Percentiles rank a stretch among this genome's conserved stretches.
These are phyloP conservation scores for Wallacemonas sp. DNA, from an alignment of 208 protist species.

Conservation along the genomic window DNA sequence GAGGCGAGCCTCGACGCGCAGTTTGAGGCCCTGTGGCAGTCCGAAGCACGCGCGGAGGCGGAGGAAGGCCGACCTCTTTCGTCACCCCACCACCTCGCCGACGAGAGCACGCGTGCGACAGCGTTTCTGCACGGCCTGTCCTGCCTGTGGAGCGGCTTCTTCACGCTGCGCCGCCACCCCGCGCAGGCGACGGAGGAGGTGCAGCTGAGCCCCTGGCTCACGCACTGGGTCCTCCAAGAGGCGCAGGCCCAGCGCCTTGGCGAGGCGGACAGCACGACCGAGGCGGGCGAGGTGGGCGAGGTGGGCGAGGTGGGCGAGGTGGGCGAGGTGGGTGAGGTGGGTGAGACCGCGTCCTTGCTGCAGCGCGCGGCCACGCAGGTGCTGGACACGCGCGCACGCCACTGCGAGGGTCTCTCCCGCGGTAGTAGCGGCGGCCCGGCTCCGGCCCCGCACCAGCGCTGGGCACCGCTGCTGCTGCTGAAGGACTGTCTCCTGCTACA, in stretches of 20 bases:
- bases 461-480: constrained; percentile 35
- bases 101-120: too few species aligned
- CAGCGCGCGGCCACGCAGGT: not conserved
- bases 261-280: not conserved
- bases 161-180: not conserved
- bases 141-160: constrained; percentile 11
- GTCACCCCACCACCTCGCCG: too few species aligned
- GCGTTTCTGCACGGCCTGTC: not conserved
- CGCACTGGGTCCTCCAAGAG: not conserved
- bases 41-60: not conserved
- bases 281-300: not conserved
- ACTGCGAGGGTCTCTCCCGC: not conserved
- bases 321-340: not conserved
- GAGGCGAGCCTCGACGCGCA: too few species aligned
- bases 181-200: not conserved
- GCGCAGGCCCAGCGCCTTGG: not conserved
- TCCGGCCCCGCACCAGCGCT: constrained; percentile 14
- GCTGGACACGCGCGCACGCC: not conserved
- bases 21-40: constrained; percentile 1
- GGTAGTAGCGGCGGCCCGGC: too few species aligned
- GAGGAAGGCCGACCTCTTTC: too few species aligned
- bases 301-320: not conserved
- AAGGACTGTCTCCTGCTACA: constrained; percentile 21
- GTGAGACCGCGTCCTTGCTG: not conserved
- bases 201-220: constrained; percentile 12